A percentile compares a stretch with the other conserved stretches of the same genome.
Evolutionary conservation across 495 filamentous ascomycete genomes (phyloP).

Genomic region (Opeltia flavorubescens): DNA sequence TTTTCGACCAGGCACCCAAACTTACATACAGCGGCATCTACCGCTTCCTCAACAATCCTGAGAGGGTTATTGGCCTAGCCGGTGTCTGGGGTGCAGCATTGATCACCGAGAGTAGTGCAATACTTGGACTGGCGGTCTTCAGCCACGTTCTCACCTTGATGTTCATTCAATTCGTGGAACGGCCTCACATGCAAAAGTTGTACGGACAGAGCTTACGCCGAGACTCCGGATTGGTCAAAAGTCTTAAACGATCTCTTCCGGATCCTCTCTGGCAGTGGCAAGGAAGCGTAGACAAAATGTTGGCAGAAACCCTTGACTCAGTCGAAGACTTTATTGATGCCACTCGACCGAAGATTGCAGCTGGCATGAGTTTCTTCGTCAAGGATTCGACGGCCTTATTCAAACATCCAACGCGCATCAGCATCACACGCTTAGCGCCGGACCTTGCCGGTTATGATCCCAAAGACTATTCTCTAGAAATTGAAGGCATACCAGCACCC

Average conservation of each 20-base stretch:
- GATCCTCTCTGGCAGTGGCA: slow-evolving; percentile 63
- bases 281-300: slow-evolving; percentile 72
- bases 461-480: slow-evolving; percentile 62
- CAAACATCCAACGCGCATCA: slow-evolving; percentile 80
- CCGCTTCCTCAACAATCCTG: slow-evolving; percentile 93
- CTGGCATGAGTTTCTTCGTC: slow-evolving; percentile 74
- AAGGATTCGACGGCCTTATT: slow-evolving; percentile 80
- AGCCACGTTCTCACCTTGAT: slow-evolving; percentile 72
- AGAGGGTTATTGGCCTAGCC: slow-evolving; percentile 82
- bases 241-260: slow-evolving; percentile 75
- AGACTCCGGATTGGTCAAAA: slow-evolving; percentile 84
- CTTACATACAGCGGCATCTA: slow-evolving; percentile 96
- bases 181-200: slow-evolving; percentile 96
- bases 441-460: slow-evolving; percentile 76
- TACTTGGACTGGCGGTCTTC: slow-evolving; percentile 71
- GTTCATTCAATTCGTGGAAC: slow-evolving; percentile 89
- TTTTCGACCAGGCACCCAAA: slow-evolving; percentile 68
- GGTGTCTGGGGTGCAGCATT: slow-evolving; percentile 93
- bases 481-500: slow-evolving; percentile 51
- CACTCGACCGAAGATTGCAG: slow-evolving; percentile 74
- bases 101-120: slow-evolving; percentile 71
- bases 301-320: slow-evolving; percentile 71
- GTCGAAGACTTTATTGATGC: slow-evolving; percentile 82
- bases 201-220: slow-evolving; percentile 74
- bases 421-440: slow-evolving; percentile 64